A percentile compares a stretch with the other conserved stretches of the same genome.
Conservation (phyloP, 495 filamentous ascomycete species). For the Daldinia decipiens region DNA sequence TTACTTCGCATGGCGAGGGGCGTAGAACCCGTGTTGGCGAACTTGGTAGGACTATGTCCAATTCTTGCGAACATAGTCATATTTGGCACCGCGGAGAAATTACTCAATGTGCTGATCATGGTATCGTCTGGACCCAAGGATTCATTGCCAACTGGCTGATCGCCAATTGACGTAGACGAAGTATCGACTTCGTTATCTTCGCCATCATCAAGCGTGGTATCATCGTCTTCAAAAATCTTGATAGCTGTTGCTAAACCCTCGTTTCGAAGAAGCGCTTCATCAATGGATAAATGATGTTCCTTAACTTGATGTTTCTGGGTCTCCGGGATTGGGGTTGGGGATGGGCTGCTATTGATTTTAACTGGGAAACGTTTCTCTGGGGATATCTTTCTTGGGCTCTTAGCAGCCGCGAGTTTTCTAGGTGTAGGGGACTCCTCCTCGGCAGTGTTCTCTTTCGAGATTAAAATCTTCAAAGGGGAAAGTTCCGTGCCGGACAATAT, state of each 20-base stretch:
- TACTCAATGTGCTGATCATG: conserved; percentile 73
- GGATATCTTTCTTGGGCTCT: conserved; percentile 59
- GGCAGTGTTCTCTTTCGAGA: conserved; percentile 30
- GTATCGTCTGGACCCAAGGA: conserved; percentile 73
- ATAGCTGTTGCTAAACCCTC: conserved; percentile 56
- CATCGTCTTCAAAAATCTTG: conserved; percentile 65
- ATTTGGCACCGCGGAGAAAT: conserved; percentile 87
- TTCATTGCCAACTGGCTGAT: conserved; percentile 46
- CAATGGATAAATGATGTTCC: conserved; percentile 54
- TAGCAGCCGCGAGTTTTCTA: conserved; percentile 38
- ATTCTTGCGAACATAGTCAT: conserved; percentile 85
- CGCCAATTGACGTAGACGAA: conserved; percentile 39
- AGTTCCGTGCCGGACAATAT: conserved; percentile 60
- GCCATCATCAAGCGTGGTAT: conserved; percentile 43
- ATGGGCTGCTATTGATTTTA: conserved; percentile 52
- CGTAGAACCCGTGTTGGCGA: conserved; percentile 47
- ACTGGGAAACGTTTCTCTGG: conserved; percentile 67
- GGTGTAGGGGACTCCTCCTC: conserved; percentile 45
- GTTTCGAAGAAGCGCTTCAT: conserved; percentile 55
- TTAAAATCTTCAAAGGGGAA: conserved; percentile 61
- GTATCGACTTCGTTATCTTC: conserved; percentile 41
- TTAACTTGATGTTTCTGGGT: conserved; percentile 45
- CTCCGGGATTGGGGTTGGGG: conserved; percentile 25
- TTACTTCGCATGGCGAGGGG: conserved; percentile 37
- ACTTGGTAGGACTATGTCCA: conserved; percentile 64